phyloP scores from a whole-genome alignment of 495 filamentous ascomycete genomes.

The Neurospora pannonica region DNA sequence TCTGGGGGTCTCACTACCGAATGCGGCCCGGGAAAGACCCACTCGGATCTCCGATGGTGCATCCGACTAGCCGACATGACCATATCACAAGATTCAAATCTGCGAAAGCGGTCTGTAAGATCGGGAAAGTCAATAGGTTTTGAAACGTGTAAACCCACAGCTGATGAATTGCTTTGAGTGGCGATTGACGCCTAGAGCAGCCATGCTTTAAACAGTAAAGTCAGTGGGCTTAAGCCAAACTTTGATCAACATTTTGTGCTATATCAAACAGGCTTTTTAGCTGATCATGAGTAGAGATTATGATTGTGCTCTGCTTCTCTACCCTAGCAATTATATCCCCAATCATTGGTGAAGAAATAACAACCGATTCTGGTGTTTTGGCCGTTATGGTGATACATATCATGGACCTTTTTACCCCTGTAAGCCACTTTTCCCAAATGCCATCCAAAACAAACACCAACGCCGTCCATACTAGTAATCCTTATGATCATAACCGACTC shows the following conservation, averaged over 20 bases:
- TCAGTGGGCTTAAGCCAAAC: not conserved
- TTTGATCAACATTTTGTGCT: too few relatives aligned
- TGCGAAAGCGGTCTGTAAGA: not conserved
- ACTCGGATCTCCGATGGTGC: not conserved
- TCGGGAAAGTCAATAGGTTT: not conserved
- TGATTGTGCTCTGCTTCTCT: not conserved
- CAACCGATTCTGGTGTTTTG: not conserved
- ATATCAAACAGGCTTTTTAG: too few relatives aligned
- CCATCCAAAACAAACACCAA: not conserved
- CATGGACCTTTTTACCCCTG: not conserved
- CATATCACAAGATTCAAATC: not conserved
- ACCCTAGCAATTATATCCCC: not conserved
- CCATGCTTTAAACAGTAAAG: not conserved
- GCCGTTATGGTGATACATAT: not conserved
- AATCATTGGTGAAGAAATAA: not conserved
- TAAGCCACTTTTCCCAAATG: not conserved
- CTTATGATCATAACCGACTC: not conserved
- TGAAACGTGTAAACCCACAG: not conserved
- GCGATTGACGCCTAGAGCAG: not conserved
- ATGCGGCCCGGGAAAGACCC: not conserved
- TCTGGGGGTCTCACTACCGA: not conserved
- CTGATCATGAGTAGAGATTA: not conserved
- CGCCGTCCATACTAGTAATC: not conserved
- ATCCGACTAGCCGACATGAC: not conserved
- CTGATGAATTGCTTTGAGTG: not conserved